These are phyloP conservation scores for Monosporascus sp. DNA, from an alignment of 2,329 filamentous ascomycete genomes.

Conservation along the genomic window DNA sequence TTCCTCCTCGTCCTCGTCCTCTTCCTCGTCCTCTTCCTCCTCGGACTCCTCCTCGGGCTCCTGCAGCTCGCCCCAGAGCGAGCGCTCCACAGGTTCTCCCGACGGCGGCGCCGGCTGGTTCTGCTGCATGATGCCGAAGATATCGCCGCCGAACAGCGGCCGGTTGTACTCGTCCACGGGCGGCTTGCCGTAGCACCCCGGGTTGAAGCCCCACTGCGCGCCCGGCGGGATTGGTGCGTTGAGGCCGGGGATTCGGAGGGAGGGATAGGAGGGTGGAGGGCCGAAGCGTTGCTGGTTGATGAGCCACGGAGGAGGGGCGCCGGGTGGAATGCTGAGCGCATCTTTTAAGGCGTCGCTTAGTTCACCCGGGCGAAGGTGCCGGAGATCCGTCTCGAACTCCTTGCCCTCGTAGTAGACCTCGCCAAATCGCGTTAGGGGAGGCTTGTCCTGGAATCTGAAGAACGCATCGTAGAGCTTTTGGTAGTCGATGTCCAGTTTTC, in stretches of 20 bases:
- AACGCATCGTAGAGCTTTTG: constrained; percentile 98
- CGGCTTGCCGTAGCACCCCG: constrained; percentile 93
- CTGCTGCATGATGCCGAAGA: constrained; percentile 68
- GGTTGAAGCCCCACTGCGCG: constrained; percentile 89
- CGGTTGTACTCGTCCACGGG: constrained; percentile 90
- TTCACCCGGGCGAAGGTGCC: constrained; percentile 85
- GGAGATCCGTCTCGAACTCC: constrained; percentile 91
- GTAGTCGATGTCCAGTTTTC: constrained; percentile 96
- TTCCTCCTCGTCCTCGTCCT: constrained; percentile 62
- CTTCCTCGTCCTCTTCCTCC: constrained; percentile 66
- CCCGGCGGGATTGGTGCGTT: constrained; percentile 89
- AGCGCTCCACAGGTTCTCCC: constrained; percentile 79
- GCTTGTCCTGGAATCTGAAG: constrained; percentile 96
- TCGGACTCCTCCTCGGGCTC: constrained; percentile 54
- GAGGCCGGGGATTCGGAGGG: constrained; percentile 88
- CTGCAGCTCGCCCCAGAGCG: constrained; percentile 88
- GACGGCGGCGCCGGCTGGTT: constrained; percentile 35
- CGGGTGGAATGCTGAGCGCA: constrained; percentile 87
- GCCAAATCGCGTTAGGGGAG: constrained; percentile 85
- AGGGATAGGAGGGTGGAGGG: constrained; percentile 89
- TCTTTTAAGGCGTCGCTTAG: constrained; percentile 85
- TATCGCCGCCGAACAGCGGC: constrained; percentile 88
- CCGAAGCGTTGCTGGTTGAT: constrained; percentile 95
- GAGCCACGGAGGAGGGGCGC: constrained; percentile 91
- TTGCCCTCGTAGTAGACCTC: constrained; percentile 99